Conservation (phyloP, 2,329 filamentous ascomycete species). For the Apiospora marii region DNA sequence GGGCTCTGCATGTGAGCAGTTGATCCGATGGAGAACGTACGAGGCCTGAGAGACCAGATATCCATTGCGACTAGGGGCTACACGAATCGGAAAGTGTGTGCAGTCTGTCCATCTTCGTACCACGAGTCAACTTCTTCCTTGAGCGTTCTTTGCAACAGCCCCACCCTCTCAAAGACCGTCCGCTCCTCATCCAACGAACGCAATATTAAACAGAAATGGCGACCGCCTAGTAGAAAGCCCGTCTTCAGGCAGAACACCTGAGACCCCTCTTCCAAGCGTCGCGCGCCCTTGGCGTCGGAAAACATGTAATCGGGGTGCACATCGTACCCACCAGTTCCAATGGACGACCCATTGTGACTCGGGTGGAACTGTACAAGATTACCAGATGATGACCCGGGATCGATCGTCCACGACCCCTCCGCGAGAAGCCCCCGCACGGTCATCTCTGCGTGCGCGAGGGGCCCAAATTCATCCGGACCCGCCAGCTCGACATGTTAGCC, state of each 20-base stretch:
- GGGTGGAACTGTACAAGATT: not conserved
- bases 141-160: not conserved
- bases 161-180: not conserved
- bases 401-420: not conserved
- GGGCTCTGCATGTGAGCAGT: no score
- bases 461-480: not conserved
- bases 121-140: not conserved
- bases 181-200: not conserved
- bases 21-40: no score
- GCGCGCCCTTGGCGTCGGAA: not conserved
- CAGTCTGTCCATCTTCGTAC: not conserved
- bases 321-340: not conserved
- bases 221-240: not conserved
- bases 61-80: not conserved
- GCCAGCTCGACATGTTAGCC: not conserved
- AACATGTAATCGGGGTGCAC: not conserved
- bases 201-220: not conserved
- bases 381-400: not conserved
- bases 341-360: not conserved
- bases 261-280: not conserved
- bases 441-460: not conserved
- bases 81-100: not conserved
- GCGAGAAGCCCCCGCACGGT: not conserved
- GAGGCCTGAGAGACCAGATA: no score
- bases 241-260: not conserved